Percentiles rank a stretch among this genome's conserved stretches.
phyloP scores from a whole-genome alignment of 257 asterid genomes.

The Craterostigma plantagineum region DNA sequence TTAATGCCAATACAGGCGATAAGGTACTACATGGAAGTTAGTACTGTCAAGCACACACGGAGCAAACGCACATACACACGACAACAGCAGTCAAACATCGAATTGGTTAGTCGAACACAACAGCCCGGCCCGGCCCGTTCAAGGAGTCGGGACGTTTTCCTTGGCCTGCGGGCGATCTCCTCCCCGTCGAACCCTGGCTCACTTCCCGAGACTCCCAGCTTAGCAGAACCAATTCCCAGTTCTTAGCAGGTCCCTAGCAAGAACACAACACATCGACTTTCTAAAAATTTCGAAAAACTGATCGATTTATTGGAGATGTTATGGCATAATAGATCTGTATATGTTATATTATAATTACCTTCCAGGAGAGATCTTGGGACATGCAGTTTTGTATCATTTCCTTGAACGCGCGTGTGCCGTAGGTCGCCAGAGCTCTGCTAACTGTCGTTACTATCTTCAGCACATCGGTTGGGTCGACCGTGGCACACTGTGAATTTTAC shows the following conservation, averaged over 20 bases:
- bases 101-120: too few relatives aligned
- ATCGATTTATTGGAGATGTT: too few relatives aligned
- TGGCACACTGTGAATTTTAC: constrained; percentile 40
- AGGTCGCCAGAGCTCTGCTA: too few relatives aligned
- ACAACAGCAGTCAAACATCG: too few relatives aligned
- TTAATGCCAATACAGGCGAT: too few relatives aligned
- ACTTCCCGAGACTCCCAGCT: constrained; percentile 48
- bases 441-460: constrained; percentile 36
- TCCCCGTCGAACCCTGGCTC: constrained; percentile 64
- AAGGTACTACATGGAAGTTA: too few relatives aligned
- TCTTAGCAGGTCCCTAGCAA: constrained; percentile 74
- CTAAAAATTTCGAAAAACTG: too few relatives aligned
- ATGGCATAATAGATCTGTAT: too few relatives aligned
- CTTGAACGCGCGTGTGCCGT: constrained; percentile 32
- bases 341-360: too few relatives aligned
- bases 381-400: constrained; percentile 82
- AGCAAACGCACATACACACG: too few relatives aligned
- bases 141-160: constrained; percentile 82
- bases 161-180: constrained; percentile 68
- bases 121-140: constrained; percentile 6
- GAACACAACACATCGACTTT: too few relatives aligned
- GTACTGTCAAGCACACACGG: too few relatives aligned
- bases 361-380: constrained; percentile 93
- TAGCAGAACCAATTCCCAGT: constrained; percentile 60
- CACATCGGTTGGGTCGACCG: constrained; percentile 57